A percentile compares a stretch with the other conserved stretches of the same genome.
phyloP scores from a whole-genome alignment of 2,329 filamentous ascomycete species.

The Fonsecaea pedrosoi region DNA sequence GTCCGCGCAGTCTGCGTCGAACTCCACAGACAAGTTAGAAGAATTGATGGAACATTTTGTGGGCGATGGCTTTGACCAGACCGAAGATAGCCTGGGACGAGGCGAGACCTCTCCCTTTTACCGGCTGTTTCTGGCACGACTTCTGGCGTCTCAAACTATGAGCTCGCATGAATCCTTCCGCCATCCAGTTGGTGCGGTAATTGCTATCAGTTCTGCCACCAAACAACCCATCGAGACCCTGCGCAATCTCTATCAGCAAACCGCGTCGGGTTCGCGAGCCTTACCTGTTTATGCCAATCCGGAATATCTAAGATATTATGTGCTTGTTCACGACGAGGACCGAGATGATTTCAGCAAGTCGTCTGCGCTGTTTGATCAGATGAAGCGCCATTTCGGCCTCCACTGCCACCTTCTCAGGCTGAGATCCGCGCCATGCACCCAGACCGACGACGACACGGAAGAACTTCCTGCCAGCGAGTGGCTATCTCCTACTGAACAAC shows the following conservation, averaged over 20 bases:
- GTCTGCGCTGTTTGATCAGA: constrained; percentile 91
- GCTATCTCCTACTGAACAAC: constrained; percentile 85
- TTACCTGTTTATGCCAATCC: constrained; percentile 86
- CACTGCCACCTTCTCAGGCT: constrained; percentile 92
- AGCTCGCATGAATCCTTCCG: constrained; percentile 90
- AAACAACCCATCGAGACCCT: constrained; percentile 84
- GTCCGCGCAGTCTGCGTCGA: constrained; percentile 14
- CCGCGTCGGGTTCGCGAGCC: constrained; percentile 75
- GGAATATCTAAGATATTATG: constrained; percentile 94
- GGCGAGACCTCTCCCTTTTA: constrained; percentile 75
- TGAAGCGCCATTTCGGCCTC: constrained; percentile 97
- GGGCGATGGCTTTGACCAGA: constrained; percentile 32
- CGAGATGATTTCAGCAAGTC: constrained; percentile 90
- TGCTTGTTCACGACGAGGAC: constrained; percentile 95
- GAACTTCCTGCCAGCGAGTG: constrained; percentile 85
- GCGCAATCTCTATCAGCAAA: constrained; percentile 80
- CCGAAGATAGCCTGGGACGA: constrained; percentile 22
- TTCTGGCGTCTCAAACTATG: constrained; percentile 79
- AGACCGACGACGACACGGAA: constrained; percentile 85
- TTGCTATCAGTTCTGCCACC: constrained; percentile 92
- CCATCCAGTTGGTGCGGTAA: constrained; percentile 91
- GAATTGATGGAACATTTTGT: constrained; percentile 39
- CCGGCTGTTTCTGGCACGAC: constrained; percentile 78
- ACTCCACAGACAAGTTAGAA: constrained; percentile 37
- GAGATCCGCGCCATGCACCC: constrained; percentile 80